phyloP scores from a whole-genome alignment of 352 stramenopile genomes.

The Phytopythium chamaehyphon region DNA sequence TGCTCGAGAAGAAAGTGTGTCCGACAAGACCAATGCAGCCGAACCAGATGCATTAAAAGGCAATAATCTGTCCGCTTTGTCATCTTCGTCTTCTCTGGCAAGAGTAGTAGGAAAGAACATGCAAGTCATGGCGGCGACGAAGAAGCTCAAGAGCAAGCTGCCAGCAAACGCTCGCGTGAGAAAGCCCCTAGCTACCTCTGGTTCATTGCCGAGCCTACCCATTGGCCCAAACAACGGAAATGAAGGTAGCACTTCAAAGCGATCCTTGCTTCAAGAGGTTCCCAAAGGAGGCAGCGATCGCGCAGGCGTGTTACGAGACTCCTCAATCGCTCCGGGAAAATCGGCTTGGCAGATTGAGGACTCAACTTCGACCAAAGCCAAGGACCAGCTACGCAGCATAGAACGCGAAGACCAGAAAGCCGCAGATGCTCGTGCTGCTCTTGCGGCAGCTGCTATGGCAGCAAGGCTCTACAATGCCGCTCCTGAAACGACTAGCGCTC shows the following conservation, averaged over 20 bases:
- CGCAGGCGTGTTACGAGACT: neutral
- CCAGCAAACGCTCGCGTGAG: neutral
- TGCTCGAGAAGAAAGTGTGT: neutral
- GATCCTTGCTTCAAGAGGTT: neutral
- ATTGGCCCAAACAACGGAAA: neutral
- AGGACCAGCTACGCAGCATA: neutral
- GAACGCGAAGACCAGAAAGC: neutral
- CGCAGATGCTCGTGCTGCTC: conserved; percentile 9
- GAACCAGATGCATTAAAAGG: neutral
- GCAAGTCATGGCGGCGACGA: neutral
- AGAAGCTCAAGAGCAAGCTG: conserved; percentile 3
- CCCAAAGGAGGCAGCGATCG: neutral
- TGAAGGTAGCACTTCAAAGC: neutral
- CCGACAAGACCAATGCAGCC: no score
- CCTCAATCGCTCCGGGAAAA: neutral
- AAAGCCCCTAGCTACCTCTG: neutral
- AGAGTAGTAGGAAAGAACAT: conserved; percentile 6
- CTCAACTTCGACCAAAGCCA: conserved; percentile 3
- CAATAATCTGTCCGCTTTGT: neutral
- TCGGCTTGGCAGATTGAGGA: conserved; percentile 4
- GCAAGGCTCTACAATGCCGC: conserved; percentile 25
- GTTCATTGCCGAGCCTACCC: conserved; percentile 4
- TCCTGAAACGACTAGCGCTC: conserved; percentile 2
- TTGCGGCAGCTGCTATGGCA: conserved; percentile 25
- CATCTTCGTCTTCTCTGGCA: conserved; percentile 2